Conservation (phyloP, 495 filamentous ascomycete species). For the Geoglossum glabrum region DNA sequence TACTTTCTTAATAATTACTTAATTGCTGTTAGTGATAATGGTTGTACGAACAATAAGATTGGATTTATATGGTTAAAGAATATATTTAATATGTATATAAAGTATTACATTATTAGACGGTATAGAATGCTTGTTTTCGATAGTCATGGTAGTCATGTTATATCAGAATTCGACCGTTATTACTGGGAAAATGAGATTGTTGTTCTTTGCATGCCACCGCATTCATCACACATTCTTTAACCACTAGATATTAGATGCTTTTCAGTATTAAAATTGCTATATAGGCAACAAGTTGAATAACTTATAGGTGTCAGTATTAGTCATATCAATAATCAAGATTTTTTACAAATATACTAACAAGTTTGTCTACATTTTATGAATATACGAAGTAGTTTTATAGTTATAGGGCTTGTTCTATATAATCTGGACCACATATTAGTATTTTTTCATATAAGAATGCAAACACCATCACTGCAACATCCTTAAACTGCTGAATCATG, state of each 20-base stretch:
- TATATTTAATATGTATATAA: not conserved
- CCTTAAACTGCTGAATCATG: not conserved
- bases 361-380: not conserved
- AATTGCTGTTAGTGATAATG: not conserved
- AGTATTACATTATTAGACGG: not conserved
- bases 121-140: conserved; percentile 7
- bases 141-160: conserved; percentile 8
- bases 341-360: not conserved
- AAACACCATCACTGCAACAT: not conserved
- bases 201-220: conserved; percentile 10
- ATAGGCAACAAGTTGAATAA: conserved; percentile 5
- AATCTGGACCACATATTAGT: not conserved
- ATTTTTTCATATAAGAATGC: not conserved
- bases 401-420: not conserved
- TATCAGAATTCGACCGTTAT: conserved; percentile 3
- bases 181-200: conserved; percentile 7
- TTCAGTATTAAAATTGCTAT: conserved; percentile 8
- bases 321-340: not conserved
- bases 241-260: conserved; percentile 13
- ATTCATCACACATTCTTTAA: conserved; percentile 13
- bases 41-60: conserved; percentile 3
- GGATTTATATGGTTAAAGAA: conserved; percentile 1
- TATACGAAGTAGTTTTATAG: not conserved
- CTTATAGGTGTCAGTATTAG: not conserved
- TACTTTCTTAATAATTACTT: not conserved